Percentiles rank a stretch among this genome's conserved stretches.
Conservation (phyloP, 306 rosid genomes). For the Acacia acuminata region DNA sequence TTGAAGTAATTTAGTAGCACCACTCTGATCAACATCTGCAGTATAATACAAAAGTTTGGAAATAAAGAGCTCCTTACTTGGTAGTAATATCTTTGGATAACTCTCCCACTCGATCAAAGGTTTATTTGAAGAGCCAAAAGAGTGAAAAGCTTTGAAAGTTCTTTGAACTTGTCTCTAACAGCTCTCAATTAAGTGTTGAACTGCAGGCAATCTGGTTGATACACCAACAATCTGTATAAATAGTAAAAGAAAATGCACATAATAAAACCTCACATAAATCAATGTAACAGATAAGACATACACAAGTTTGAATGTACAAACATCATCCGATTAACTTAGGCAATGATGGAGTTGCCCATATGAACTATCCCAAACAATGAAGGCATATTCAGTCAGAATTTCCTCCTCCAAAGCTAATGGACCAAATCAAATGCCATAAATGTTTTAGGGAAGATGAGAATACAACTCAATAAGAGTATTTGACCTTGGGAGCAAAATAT, state of each 20-base stretch:
- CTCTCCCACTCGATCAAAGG: no score
- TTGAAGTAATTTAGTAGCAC: no score
- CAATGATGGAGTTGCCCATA: conserved; percentile 1
- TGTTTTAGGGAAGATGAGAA: conserved; percentile 1
- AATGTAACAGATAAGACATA: conserved; percentile 7
- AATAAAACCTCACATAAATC: conserved; percentile 5
- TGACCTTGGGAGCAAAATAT: conserved; percentile 10
- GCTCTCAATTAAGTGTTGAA: no score
- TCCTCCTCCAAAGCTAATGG: neutral
- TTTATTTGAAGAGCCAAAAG: no score
- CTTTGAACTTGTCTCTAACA: no score
- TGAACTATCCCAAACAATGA: conserved; percentile 10
- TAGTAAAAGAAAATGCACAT: conserved; percentile 27
- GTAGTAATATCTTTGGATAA: no score
- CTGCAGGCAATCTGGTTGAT: no score
- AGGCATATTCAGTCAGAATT: neutral
- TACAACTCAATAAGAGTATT: conserved; percentile 7
- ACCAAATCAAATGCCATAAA: neutral
- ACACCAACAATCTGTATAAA: no score
- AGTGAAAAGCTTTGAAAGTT: no score
- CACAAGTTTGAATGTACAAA: conserved; percentile 17
- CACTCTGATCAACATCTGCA: no score
- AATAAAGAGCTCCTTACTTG: no score
- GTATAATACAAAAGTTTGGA: no score
- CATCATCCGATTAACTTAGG: conserved; percentile 12